Evolutionary conservation across 2,329 filamentous ascomycete species (phyloP).

Genomic region (Xylariaceae sp.): DNA sequence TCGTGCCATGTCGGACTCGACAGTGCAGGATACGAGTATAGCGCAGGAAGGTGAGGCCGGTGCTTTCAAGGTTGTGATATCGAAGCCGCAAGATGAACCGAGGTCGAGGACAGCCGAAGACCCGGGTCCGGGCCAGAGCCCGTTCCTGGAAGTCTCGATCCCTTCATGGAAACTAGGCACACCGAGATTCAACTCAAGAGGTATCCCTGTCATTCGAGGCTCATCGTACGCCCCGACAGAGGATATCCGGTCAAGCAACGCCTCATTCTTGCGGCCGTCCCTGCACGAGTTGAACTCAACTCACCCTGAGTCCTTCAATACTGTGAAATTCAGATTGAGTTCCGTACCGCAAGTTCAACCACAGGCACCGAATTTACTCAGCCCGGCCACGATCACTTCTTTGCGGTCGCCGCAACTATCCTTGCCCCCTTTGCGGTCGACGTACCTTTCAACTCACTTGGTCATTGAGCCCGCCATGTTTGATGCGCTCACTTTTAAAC

Average conservation of each 20-base stretch:
- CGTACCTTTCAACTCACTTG: constrained; percentile 52
- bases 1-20: constrained; percentile 77
- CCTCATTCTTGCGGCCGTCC: constrained; percentile 49
- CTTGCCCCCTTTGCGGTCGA: constrained; percentile 44
- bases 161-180: constrained; percentile 84
- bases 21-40: constrained; percentile 64
- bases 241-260: constrained; percentile 66
- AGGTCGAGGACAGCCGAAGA: constrained; percentile 67
- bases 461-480: constrained; percentile 77
- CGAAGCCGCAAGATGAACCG: constrained; percentile 63
- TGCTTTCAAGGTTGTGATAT: constrained; percentile 80
- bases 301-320: constrained; percentile 33
- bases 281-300: constrained; percentile 40
- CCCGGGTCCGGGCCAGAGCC: constrained; percentile 47
- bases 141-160: constrained; percentile 73
- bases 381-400: constrained; percentile 39
- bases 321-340: constrained; percentile 43
- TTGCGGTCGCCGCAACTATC: constrained; percentile 46
- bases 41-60: constrained; percentile 62
- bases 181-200: constrained; percentile 75
- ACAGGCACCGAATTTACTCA: constrained; percentile 30
- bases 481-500: constrained; percentile 77
- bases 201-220: constrained; percentile 75
- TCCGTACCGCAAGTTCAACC: constrained; percentile 42
- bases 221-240: constrained; percentile 81